phyloP scores from a whole-genome alignment of 176 grass and related monocot species.

The Raddia guianensis region DNA sequence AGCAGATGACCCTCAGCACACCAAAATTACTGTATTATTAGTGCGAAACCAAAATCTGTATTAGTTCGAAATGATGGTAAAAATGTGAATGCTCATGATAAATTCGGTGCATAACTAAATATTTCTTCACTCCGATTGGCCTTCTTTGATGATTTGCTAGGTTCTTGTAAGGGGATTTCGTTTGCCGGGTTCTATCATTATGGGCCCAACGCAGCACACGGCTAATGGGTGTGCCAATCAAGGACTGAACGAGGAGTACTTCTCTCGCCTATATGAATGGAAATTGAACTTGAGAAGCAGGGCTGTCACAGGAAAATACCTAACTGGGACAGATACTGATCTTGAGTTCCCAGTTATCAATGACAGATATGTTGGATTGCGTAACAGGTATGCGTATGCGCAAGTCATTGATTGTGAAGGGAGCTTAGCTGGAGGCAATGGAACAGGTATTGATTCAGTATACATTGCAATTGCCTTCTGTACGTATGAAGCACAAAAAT shows the following conservation, averaged over 20 bases:
- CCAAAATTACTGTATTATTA: too few relatives aligned
- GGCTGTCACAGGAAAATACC: neutral
- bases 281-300: conserved; percentile 34
- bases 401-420: conserved; percentile 9
- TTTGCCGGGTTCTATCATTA: neutral
- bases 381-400: conserved; percentile 22
- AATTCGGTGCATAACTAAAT: too few relatives aligned
- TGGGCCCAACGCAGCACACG: neutral
- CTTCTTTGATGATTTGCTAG: conserved; percentile 1
- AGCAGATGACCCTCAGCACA: too few relatives aligned
- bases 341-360: conserved; percentile 26
- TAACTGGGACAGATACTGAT: too few relatives aligned
- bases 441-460: neutral
- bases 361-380: neutral
- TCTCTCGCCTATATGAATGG: conserved; percentile 12
- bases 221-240: neutral
- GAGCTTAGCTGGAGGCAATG: neutral
- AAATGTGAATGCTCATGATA: too few relatives aligned
- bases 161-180: conserved; percentile 36
- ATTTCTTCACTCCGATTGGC: too few relatives aligned
- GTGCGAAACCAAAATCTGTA: too few relatives aligned
- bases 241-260: neutral
- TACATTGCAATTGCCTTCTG: too few relatives aligned
- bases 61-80: too few relatives aligned
- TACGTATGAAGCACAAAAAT: too few relatives aligned